A percentile compares a stretch with the other conserved stretches of the same genome.
Evolutionary conservation across 257 asterid species (phyloP).

Genomic region (Linaria vulgaris): DNA sequence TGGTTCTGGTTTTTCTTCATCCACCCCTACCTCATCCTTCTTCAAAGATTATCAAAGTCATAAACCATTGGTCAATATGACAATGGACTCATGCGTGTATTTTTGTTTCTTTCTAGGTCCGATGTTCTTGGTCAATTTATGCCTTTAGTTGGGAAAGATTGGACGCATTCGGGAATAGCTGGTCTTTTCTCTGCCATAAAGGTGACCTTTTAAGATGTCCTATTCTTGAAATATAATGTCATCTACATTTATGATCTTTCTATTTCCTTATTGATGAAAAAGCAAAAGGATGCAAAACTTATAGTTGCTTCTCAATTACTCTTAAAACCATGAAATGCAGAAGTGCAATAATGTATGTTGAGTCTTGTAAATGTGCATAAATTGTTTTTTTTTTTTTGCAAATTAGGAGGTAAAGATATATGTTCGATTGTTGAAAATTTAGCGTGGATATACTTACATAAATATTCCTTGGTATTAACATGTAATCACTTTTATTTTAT

Average conservation of each 20-base stretch:
- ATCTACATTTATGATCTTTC: conserved; percentile 11
- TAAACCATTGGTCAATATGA: not conserved
- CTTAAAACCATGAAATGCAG: not conserved
- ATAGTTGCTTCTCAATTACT: conserved; percentile 3
- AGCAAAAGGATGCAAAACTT: not conserved
- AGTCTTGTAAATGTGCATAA: conserved; percentile 5
- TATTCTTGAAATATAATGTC: conserved; percentile 1
- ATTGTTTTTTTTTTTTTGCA: too few relatives aligned
- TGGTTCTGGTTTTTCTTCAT: not conserved
- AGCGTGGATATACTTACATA: conserved; percentile 15
- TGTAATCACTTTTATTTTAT: too few relatives aligned
- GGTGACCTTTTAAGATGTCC: conserved; percentile 43
- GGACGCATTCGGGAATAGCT: conserved; percentile 99
- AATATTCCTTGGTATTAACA: conserved; percentile 8
- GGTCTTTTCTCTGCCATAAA: conserved; percentile 95
- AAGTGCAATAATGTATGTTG: not conserved
- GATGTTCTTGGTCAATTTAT: conserved; percentile 99
- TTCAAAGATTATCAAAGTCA: not conserved
- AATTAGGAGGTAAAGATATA: too few relatives aligned
- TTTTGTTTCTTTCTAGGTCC: conserved; percentile 57
- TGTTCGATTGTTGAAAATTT: conserved; percentile 4
- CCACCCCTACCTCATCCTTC: not conserved
- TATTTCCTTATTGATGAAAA: conserved; percentile 5
- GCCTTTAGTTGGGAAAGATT: conserved; percentile 99
- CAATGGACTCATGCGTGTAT: conserved; percentile 6